phyloP scores from a whole-genome alignment of 2,329 filamentous ascomycete genomes.

The Stenocarpella maydis region DNA sequence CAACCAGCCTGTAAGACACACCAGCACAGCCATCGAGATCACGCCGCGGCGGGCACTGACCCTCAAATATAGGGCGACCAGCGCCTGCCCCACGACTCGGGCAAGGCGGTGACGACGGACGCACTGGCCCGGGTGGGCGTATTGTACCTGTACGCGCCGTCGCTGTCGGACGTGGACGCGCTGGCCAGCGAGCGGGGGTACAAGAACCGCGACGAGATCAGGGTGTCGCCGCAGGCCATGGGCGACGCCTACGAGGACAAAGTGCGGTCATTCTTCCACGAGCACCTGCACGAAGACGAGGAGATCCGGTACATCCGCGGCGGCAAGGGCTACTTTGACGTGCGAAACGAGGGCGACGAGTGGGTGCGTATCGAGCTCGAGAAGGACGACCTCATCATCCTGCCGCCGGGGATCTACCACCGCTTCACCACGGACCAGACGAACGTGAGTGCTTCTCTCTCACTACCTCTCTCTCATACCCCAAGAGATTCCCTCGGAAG shows the following conservation, averaged over 20 bases:
- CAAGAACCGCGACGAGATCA: constrained; percentile 94
- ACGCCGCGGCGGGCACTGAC: neutral
- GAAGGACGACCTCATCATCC: constrained; percentile 89
- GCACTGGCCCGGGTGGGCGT: constrained; percentile 82
- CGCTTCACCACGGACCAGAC: constrained; percentile 93
- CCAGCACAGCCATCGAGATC: constrained; percentile 9
- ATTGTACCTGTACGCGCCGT: constrained; percentile 74
- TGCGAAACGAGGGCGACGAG: constrained; percentile 80
- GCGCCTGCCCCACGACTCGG: constrained; percentile 88
- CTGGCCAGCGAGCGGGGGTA: constrained; percentile 82
- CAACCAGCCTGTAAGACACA: constrained; percentile 56
- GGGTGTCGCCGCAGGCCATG: constrained; percentile 85
- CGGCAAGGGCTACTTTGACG: constrained; percentile 92
- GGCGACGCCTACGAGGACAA: constrained; percentile 90
- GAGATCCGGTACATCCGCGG: constrained; percentile 95
- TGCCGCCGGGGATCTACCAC: constrained; percentile 96
- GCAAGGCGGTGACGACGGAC: constrained; percentile 68
- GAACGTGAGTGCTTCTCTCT: constrained; percentile 72
- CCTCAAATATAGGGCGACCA: constrained; percentile 81
- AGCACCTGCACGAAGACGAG: constrained; percentile 98
- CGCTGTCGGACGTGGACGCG: constrained; percentile 72
- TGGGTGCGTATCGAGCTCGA: constrained; percentile 89
- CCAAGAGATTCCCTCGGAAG: neutral
- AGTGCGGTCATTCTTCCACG: constrained; percentile 91
- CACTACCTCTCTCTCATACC: neutral